These are phyloP conservation scores for Ustilago bromivora DNA, from an alignment of 1,284 basidiomycete species.

Conservation along the genomic window DNA sequence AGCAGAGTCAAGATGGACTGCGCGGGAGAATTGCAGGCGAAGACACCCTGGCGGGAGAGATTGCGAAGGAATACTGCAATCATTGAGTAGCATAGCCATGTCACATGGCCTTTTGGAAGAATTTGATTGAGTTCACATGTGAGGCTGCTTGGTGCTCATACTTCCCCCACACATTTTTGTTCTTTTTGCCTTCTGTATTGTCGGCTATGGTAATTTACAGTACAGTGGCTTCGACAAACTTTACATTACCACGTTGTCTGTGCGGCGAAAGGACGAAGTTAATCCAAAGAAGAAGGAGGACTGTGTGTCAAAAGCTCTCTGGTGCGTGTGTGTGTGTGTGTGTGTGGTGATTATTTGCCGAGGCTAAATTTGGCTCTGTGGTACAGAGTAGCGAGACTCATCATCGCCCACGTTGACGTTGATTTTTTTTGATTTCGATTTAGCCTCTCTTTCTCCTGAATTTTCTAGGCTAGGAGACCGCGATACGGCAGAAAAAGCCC, in stretches of 20 bases:
- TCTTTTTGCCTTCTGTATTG: not conserved
- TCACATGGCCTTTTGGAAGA: slow-evolving; percentile 10
- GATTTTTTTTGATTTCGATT: not conserved
- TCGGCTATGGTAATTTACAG: not conserved
- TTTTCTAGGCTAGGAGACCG: not conserved
- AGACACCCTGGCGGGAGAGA: not conserved
- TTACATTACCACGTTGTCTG: too few relatives aligned
- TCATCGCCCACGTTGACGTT: slow-evolving; percentile 3
- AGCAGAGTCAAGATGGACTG: not conserved
- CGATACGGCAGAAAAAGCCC: not conserved
- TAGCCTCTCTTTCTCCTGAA: not conserved
- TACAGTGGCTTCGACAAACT: not conserved
- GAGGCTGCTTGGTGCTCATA: not conserved
- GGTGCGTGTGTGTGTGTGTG: too few relatives aligned
- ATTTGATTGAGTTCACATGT: not conserved
- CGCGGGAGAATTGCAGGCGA: not conserved
- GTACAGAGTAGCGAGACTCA: not conserved
- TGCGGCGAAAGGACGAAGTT: too few relatives aligned
- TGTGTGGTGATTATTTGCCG: too few relatives aligned
- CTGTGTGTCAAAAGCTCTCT: too few relatives aligned
- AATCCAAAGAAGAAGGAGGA: too few relatives aligned
- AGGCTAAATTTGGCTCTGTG: not conserved
- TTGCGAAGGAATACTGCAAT: not conserved
- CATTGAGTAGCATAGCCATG: not conserved
- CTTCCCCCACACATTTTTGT: not conserved